Evolutionary conservation across 164 flowering plant species (phyloP), one percentile per base, ranked within the genome.

Genomic region (Brasenia schreberi): DNA sequence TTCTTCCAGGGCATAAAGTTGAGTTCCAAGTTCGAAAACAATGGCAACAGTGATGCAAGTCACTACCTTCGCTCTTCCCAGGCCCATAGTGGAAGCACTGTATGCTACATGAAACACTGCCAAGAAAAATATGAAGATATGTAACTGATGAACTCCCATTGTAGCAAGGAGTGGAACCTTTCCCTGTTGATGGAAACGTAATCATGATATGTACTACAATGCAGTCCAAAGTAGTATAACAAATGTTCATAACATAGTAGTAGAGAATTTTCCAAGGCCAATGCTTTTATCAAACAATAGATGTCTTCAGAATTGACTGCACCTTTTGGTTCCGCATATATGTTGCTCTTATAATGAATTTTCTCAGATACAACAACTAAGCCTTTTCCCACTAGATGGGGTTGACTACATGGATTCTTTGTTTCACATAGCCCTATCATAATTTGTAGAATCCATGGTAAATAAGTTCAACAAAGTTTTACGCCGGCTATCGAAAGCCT

Each of bases 61-160:
- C 19, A 11, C 3, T 10, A 92, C 99, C 97, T 95, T 88, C 62
- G 91, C 76, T 74, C 87, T 87, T 71, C 99, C 99, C 62, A 92
- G 94, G 75, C 77, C 70, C 97, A 92, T 92, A 4, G 92, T 92
- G 45, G 81, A 18, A 53, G 83, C 82, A 72, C 97, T 88, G 71
- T 81, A 84, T 19, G 81, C 4, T 5, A 95, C 90, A 71, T 95
- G 97, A 70, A 89, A 77, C 59, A 87, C 79, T 18, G 99, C 99
- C 63, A 92, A 75, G 73, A 95, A 88, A 85, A 95, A 95, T 65
- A 95, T 89, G 79, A 95, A 92, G 74, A 95, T 95, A 79, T 92
- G 97, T 64, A 90, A 72, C 75, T 92, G 91, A 77, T 95, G 99
- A 75, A 92, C 72, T 65, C 87, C 98, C 45, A 82, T 68, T 43